Evolutionary conservation across 257 asterid species (phyloP).

Genomic region (Solanum pennellii): DNA sequence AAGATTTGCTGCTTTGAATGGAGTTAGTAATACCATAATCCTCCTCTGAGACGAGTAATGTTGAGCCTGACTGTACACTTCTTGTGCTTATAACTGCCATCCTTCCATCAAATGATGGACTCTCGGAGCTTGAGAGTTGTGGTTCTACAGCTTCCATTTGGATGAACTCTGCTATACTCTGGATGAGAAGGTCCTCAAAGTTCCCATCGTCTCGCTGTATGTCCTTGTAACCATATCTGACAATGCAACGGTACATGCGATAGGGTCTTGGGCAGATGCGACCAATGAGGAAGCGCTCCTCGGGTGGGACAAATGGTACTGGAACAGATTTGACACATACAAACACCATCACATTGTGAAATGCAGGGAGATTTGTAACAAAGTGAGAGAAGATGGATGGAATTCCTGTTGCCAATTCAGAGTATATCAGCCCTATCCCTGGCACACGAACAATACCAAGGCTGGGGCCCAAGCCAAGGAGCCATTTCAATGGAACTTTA

Average conservation of each 20-base stretch:
- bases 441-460: slow-evolving; percentile 96
- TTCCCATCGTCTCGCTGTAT: slow-evolving; percentile 68
- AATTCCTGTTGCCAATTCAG: slow-evolving; percentile 86
- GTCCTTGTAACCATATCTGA: slow-evolving; percentile 91
- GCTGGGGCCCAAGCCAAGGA: slow-evolving; percentile 81
- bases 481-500: slow-evolving; percentile 88
- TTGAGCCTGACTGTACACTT: slow-evolving; percentile 27
- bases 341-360: slow-evolving; percentile 74
- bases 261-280: slow-evolving; percentile 89
- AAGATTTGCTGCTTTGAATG: slow-evolving; percentile 63
- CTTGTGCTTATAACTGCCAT: slow-evolving; percentile 89
- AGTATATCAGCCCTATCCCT: slow-evolving; percentile 85
- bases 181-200: slow-evolving; percentile 72
- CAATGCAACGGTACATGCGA: slow-evolving; percentile 91
- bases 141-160: slow-evolving; percentile 93
- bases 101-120: slow-evolving; percentile 67
- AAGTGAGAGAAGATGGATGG: slow-evolving; percentile 89
- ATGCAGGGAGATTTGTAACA: slow-evolving; percentile 93
- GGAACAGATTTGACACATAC: slow-evolving; percentile 90
- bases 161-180: slow-evolving; percentile 84
- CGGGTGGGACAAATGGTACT: slow-evolving; percentile 70
- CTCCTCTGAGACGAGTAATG: slow-evolving; percentile 35
- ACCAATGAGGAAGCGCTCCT: slow-evolving; percentile 91
- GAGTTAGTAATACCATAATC: slow-evolving; percentile 21
- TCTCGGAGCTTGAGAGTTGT: slow-evolving; percentile 52